Evolutionary conservation across 1,284 basidiomycete species (phyloP), one percentile per base, ranked within the genome.

Genomic region (Bondarzewia mesenterica): DNA sequence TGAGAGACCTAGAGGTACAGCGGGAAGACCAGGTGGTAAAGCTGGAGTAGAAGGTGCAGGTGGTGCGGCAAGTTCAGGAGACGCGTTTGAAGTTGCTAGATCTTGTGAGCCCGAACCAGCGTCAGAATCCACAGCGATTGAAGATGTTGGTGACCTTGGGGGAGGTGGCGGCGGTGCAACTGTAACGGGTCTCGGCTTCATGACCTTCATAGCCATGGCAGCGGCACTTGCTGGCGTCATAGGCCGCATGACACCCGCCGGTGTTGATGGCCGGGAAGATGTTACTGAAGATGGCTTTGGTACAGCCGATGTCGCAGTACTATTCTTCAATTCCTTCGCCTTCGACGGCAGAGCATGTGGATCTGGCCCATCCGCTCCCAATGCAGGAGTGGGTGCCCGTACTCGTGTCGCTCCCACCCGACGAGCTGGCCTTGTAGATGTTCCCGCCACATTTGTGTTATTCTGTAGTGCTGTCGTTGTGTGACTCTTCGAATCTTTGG

Each of bases 211-310:
- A n/a, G 76, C 42, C 22, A 37, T 22, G 38, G 10, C 15, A 22
- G 38, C 25, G 25, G 22, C 21, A 27, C 18, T 74, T 14, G 65
- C 61, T 29, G 80, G 70, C 38, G 72, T 67, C 48, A 68, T 68
- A 32, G 72, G 66, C 20, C 70, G 55, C 22, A 61, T 47, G 25
- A 61, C 55, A 39, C 60, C 60, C 16, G 71, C 70, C 38, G 82
- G 80, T 1, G 84, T 84, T 2, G 74, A 61, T 23, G 82, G 80
- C n/a, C 80, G 78, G 21, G 82, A 83, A 1, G 73, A 73, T n/a
- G 70, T 63, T 49, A 73, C 69, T 2, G 77, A 75, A 7, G 75
- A 62, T 2, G 74, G 57, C 56, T 76, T 80, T 4, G 66, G 60
- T 20, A 63, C 51, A 46, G 56, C 52, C 35, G 46, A 46, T 15